Evolutionary conservation across 2,329 filamentous ascomycete species (phyloP), one percentile per base, ranked within the genome.

Genomic region (Teratosphaeriaceae sp.): DNA sequence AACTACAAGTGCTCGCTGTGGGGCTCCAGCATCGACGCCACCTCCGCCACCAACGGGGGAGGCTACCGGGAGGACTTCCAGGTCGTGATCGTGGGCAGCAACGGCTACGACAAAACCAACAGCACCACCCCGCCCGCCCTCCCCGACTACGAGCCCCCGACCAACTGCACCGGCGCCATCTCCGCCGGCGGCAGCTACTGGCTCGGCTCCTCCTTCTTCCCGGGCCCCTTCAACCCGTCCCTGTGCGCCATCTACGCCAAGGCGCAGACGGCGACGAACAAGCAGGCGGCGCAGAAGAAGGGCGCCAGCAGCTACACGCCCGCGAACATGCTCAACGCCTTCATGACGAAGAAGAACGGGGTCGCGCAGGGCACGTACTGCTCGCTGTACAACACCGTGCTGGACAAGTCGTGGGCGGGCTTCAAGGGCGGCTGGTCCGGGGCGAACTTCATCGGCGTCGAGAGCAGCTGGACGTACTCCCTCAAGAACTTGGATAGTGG

Each of bases 1-100:
- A 63, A 60, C 55, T 65, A 61, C 58, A 65, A 65, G 53, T 66
- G 65, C 55, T 60, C 63, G 6, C 58, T 66, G 23, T 66, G 60
- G 60, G 62, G 63, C 27, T 60, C 61, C 42, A 50, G 45, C 36
- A 59, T 66, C 43, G 51, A 58, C 19, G 50, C 55, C 24, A 48
- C 51, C 16, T 45, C 47, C 6, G 59, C 58, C n/a, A 53, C 48
- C 42, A 57, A 58, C 49, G 19, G 38, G 30, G 52, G 51, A 20
- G 38, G 49, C 19, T 50, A 34, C 21, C 52, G 54, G 22, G 45
- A 51, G 23, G 40, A 56, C 18, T 57, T 56, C 43, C 47, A 57
- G 33, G 45, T 52, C 30, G 53, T 55, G 21, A 49, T 57, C 36
- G 47, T 45, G 19, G 54, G 42, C 18, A 49, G 44, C 30, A 52